Evolutionary conservation across 1,284 basidiomycete species (phyloP).

Genomic region (Moniliella sp.): DNA sequence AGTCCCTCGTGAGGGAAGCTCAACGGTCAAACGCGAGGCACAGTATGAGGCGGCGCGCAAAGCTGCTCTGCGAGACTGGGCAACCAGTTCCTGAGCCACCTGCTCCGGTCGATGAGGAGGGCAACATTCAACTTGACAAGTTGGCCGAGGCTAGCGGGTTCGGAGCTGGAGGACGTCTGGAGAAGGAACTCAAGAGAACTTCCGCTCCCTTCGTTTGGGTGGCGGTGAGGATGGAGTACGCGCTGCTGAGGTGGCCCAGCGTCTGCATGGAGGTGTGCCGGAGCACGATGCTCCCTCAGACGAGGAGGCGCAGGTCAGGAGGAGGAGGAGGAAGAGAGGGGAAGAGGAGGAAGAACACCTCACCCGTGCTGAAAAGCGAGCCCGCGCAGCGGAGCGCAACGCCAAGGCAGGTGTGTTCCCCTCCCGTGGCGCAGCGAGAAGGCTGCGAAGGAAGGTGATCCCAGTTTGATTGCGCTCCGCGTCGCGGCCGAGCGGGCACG

Average conservation of each 20-base stretch:
- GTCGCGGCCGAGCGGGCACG: conserved; percentile 15
- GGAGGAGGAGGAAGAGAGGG: conserved; percentile 3
- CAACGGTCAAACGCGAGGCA: conserved; percentile 34
- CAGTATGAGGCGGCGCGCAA: conserved; percentile 35
- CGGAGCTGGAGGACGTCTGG: conserved; percentile 2
- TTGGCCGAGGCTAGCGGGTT: conserved; percentile 24
- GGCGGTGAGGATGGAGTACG: conserved; percentile 12
- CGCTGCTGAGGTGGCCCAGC: background rate
- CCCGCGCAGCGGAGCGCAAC: conserved; percentile 35
- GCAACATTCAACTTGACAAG: conserved; percentile 20
- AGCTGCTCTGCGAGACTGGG: conserved; percentile 7
- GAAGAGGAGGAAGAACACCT: conserved; percentile 2
- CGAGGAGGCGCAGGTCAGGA: conserved; percentile 7
- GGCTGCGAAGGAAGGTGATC: conserved; percentile 5
- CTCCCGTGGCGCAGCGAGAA: conserved; percentile 8
- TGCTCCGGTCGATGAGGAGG: conserved; percentile 5
- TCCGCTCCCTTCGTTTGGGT: background rate
- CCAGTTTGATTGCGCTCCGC: conserved; percentile 9
- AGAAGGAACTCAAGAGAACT: conserved; percentile 12
- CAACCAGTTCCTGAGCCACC: conserved; percentile 4
- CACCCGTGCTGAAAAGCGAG: conserved; percentile 45
- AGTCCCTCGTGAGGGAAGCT: conserved; percentile 5
- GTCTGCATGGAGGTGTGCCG: conserved; percentile 1
- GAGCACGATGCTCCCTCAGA: conserved; percentile 2
- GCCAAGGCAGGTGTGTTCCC: conserved; percentile 3